phyloP scores from a whole-genome alignment of 345 rosid species.

The Citropsis articulata region DNA sequence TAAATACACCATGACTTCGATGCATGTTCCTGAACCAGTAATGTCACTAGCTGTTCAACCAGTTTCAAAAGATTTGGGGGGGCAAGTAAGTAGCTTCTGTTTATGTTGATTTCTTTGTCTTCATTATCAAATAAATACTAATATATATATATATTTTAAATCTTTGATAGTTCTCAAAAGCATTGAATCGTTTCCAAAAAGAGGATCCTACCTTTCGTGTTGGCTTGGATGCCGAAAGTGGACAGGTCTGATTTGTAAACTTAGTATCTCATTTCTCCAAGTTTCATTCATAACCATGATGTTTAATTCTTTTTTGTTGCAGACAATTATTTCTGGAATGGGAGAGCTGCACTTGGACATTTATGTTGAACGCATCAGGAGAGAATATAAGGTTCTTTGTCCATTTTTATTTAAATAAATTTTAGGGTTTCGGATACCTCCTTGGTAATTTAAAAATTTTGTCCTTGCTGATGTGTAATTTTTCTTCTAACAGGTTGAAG shows the following conservation, averaged over 20 bases:
- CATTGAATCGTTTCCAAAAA: constrained; percentile 88
- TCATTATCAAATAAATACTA: constrained; percentile 7
- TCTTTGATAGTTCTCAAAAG: constrained; percentile 80
- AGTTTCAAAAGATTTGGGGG: constrained; percentile 92
- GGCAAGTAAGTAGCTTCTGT: constrained; percentile 65
- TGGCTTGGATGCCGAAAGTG: constrained; percentile 97
- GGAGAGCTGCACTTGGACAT: constrained; percentile 97
- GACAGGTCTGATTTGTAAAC: constrained; percentile 57
- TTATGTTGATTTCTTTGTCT: neutral
- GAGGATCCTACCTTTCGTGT: constrained; percentile 99
- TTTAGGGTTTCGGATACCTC: neutral
- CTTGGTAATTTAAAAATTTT: neutral
- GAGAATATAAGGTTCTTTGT: constrained; percentile 80
- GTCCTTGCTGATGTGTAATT: neutral
- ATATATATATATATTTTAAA: constrained; percentile 8
- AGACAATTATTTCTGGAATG: constrained; percentile 99
- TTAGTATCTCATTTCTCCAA: constrained; percentile 3
- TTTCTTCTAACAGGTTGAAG: constrained; percentile 64
- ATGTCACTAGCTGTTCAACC: constrained; percentile 99
- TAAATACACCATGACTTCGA: constrained; percentile 96
- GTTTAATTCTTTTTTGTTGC: constrained; percentile 15
- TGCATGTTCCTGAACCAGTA: constrained; percentile 99
- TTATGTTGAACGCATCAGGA: constrained; percentile 89
- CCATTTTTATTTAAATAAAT: constrained; percentile 1
- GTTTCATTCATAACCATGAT: neutral